Percentiles rank a stretch among this genome's conserved stretches.
These are phyloP conservation scores for Candida silvicultrix DNA, from an alignment of 805 yeast species.

Conservation along the genomic window DNA sequence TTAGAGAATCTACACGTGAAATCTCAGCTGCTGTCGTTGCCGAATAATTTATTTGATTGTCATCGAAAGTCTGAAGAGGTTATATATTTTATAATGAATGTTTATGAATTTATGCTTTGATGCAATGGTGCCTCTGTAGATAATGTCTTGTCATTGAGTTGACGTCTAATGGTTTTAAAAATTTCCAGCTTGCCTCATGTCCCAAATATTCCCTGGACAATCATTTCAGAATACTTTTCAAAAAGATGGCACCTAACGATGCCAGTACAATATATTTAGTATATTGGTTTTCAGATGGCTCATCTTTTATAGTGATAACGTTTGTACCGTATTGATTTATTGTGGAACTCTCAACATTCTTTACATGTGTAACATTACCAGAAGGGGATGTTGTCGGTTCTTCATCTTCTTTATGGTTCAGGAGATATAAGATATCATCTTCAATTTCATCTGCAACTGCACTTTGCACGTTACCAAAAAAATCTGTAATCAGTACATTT, in stretches of 20 bases:
- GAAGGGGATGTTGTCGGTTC: not conserved
- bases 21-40: slow-evolving; percentile 4
- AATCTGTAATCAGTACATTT: slow-evolving; percentile 80
- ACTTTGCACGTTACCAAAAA: slow-evolving; percentile 87
- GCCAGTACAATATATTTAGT: slow-evolving; percentile 5
- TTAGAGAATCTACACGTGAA: slow-evolving; percentile 9
- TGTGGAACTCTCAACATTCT: slow-evolving; percentile 7
- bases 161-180: too few relatives aligned
- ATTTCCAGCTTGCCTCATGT: too few relatives aligned
- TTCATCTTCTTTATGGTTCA: slow-evolving; percentile 10
- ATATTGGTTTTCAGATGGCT: not conserved
- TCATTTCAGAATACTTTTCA: not conserved
- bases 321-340: slow-evolving; percentile 14
- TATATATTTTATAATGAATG: not conserved
- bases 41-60: not conserved
- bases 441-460: slow-evolving; percentile 60
- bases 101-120: not conserved
- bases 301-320: slow-evolving; percentile 6
- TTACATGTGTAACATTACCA: slow-evolving; percentile 1
- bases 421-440: slow-evolving; percentile 29
- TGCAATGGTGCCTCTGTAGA: too few relatives aligned
- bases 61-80: not conserved
- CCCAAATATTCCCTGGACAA: too few relatives aligned
- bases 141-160: too few relatives aligned
- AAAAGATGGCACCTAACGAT: not conserved